phyloP scores from a whole-genome alignment of 208 protist species.

The Trichomonas vaginalis region DNA sequence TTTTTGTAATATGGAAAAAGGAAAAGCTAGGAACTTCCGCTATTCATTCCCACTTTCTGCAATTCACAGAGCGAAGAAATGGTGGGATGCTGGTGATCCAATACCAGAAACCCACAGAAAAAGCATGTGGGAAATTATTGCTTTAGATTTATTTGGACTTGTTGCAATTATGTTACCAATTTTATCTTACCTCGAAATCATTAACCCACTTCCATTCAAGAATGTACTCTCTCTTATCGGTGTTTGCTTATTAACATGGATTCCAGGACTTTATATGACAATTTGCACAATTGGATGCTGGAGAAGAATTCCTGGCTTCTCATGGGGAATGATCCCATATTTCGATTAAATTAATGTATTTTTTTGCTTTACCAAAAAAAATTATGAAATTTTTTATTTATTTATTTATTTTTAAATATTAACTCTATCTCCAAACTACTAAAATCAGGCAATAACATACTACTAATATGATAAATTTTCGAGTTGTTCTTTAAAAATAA shows the following conservation, averaged over 20 bases:
- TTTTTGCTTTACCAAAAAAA: too few relatives aligned
- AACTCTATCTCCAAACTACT: not conserved
- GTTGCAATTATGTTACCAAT: not conserved
- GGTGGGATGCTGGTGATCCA: not conserved
- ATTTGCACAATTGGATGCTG: not conserved
- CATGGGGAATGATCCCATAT: conserved; percentile 8
- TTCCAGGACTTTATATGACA: not conserved
- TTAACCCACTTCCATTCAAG: not conserved
- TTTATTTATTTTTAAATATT: not conserved
- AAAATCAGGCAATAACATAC: not conserved
- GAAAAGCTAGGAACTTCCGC: not conserved
- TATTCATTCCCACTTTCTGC: not conserved
- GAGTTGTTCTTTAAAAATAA: not conserved
- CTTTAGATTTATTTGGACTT: not conserved
- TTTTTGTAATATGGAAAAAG: not conserved
- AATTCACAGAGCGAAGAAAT: not conserved
- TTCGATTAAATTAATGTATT: not conserved
- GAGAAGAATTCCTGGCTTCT: not conserved
- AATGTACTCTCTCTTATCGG: too few relatives aligned
- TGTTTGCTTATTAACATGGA: not conserved
- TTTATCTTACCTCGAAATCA: not conserved
- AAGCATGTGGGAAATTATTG: not conserved
- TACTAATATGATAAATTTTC: not conserved
- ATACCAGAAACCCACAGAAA: not conserved
- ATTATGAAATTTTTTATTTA: too few relatives aligned